Evolutionary conservation across 2,329 filamentous ascomycete species (phyloP).

Genomic region (Exophiala calicioides): DNA sequence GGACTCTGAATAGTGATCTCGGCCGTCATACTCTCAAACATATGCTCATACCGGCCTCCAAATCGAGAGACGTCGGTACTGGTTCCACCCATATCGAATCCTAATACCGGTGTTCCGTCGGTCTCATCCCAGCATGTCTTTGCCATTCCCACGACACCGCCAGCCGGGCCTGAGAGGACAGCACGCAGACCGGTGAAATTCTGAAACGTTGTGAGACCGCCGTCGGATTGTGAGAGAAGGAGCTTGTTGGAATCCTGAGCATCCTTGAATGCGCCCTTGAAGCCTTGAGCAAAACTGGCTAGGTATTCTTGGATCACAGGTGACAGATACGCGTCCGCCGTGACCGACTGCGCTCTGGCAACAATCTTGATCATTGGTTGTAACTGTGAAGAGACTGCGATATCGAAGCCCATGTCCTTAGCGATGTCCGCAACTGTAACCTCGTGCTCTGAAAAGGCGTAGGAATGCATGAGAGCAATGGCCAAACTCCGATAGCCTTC

Average conservation of each 20-base stretch:
- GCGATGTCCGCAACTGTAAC: slow-evolving; percentile 75
- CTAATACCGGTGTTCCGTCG: slow-evolving; percentile 76
- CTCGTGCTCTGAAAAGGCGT: slow-evolving; percentile 86
- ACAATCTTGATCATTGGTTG: slow-evolving; percentile 88
- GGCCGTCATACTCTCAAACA: slow-evolving; percentile 82
- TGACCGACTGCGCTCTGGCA: slow-evolving; percentile 75
- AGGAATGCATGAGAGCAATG: slow-evolving; percentile 68
- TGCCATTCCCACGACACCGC: slow-evolving; percentile 61
- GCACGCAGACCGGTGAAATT: slow-evolving; percentile 82
- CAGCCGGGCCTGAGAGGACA: slow-evolving; percentile 87
- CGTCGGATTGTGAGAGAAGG: slow-evolving; percentile 90
- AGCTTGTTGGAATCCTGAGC: slow-evolving; percentile 71
- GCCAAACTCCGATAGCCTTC: slow-evolving; percentile 26
- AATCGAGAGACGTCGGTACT: slow-evolving; percentile 83
- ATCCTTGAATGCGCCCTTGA: slow-evolving; percentile 67
- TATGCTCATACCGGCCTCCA: slow-evolving; percentile 78
- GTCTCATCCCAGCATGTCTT: slow-evolving; percentile 75
- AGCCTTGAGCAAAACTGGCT: too few relatives aligned
- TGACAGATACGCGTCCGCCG: slow-evolving; percentile 77
- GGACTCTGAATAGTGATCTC: slow-evolving; percentile 82
- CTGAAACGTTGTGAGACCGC: slow-evolving; percentile 57
- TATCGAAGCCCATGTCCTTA: slow-evolving; percentile 73
- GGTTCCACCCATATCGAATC: slow-evolving; percentile 87
- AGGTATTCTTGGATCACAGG: slow-evolving; percentile 78
- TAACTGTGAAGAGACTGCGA: slow-evolving; percentile 75